Conservation (phyloP, 176 grass and related monocot species). For the Tuctoria greenei region DNA sequence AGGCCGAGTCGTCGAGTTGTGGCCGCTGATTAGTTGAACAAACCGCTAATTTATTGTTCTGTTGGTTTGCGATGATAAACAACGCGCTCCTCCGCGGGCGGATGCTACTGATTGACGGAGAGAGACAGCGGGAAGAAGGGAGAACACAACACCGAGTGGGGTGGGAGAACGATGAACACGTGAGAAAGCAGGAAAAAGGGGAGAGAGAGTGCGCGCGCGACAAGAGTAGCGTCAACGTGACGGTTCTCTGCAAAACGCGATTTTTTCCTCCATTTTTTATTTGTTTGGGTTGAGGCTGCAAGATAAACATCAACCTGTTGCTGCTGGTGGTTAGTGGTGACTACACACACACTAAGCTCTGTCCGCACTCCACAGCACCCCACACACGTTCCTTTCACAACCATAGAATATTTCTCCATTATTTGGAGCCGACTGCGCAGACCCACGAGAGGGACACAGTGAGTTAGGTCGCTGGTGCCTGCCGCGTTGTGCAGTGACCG, state of each 20-base stretch:
- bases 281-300: not conserved
- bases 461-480: too few species aligned
- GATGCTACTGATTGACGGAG: not conserved
- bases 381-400: not conserved
- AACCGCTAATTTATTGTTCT: slow-evolving; percentile 8
- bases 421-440: not conserved
- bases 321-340: not conserved
- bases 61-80: not conserved
- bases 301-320: not conserved
- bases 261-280: not conserved
- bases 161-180: slow-evolving; percentile 9
- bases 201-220: not conserved
- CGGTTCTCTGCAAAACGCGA: not conserved
- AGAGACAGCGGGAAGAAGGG: not conserved
- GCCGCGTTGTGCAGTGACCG: too few species aligned
- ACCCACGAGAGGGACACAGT: too few species aligned
- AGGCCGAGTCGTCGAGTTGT: slow-evolving; percentile 28
- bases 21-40: not conserved
- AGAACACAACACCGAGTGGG: too few species aligned
- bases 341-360: not conserved
- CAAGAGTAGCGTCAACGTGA: slow-evolving; percentile 16
- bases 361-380: not conserved
- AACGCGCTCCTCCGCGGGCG: not conserved
- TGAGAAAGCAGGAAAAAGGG: not conserved
- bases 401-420: not conserved